phyloP scores from a whole-genome alignment of 768 basidiomycete genomes.

The Dioszegia hungarica region DNA sequence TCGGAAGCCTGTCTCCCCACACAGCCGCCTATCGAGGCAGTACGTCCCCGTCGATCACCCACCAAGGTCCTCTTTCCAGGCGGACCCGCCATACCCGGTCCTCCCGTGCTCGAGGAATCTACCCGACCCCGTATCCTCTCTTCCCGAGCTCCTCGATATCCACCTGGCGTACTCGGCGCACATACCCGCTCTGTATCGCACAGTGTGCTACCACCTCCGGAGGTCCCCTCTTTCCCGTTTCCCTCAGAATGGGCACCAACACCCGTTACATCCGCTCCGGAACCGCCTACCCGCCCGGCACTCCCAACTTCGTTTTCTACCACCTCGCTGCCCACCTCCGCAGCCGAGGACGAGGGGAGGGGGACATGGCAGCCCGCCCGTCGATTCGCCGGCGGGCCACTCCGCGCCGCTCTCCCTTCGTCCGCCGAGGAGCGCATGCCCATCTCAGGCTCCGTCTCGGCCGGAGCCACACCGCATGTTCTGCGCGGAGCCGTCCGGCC shows the following conservation, averaged over 20 bases:
- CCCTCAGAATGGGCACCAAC: background rate
- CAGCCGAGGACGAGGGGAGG: background rate
- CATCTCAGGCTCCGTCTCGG: no score
- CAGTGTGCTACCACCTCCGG: constrained; percentile 11
- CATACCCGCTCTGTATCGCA: constrained; percentile 27
- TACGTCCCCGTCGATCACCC: background rate
- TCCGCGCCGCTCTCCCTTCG: no score
- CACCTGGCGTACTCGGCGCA: background rate
- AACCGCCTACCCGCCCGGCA: constrained; percentile 9
- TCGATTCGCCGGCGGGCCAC: background rate
- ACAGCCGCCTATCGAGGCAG: background rate
- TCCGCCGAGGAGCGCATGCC: no score
- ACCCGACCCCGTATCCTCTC: background rate
- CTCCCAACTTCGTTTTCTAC: constrained; percentile 19
- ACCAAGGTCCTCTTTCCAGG: background rate
- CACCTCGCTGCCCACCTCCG: background rate
- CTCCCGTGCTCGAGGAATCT: background rate
- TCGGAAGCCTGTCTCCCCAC: background rate
- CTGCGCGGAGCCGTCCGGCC: constrained; percentile 1
- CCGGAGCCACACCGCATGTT: constrained; percentile 2
- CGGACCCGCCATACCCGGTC: background rate
- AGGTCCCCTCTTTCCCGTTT: background rate
- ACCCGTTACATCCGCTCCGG: background rate
- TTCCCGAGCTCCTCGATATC: constrained; percentile 1
- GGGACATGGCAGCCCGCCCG: background rate